Conservation (phyloP, 2,329 filamentous ascomycete genomes). For the Colletotrichum spaethianum region DNA sequence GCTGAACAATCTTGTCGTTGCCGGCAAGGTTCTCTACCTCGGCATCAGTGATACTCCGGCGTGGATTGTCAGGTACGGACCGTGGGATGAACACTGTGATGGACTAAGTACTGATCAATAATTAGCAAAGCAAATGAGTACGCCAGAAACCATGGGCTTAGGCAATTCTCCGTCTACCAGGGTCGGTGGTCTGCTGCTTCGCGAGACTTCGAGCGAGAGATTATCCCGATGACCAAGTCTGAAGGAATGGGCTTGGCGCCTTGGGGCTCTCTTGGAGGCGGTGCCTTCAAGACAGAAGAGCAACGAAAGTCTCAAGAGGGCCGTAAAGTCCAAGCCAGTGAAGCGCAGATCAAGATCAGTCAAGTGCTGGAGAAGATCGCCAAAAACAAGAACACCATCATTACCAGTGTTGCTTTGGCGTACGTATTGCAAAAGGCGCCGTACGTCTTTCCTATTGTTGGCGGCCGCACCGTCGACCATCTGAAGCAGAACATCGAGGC, state of each 20-base stretch:
- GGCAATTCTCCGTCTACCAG: constrained; percentile 79
- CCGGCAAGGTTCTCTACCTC: constrained; percentile 76
- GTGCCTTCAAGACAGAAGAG: constrained; percentile 51
- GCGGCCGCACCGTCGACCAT: constrained; percentile 78
- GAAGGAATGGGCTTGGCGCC: constrained; percentile 74
- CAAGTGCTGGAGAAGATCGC: constrained; percentile 65
- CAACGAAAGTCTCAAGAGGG: constrained; percentile 52
- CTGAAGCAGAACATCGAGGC: constrained; percentile 79
- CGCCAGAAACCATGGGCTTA: constrained; percentile 78
- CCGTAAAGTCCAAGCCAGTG: constrained; percentile 57
- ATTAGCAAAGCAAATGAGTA: constrained; percentile 75
- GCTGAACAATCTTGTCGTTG: constrained; percentile 71
- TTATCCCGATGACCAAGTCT: constrained; percentile 74
- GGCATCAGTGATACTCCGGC: constrained; percentile 79
- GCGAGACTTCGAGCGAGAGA: constrained; percentile 80
- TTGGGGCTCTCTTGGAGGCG: constrained; percentile 66
- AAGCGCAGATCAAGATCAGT: constrained; percentile 67
- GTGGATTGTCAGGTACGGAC: constrained; percentile 70
- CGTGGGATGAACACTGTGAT: not conserved
- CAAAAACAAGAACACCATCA: constrained; percentile 56
- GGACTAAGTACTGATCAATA: constrained; percentile 7
- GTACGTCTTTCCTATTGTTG: constrained; percentile 81
- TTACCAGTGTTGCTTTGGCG: constrained; percentile 73
- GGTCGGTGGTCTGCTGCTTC: constrained; percentile 73
- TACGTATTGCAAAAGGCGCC: constrained; percentile 82